phyloP scores from a whole-genome alignment of 768 basidiomycete species.

The Pisolithus albus region DNA sequence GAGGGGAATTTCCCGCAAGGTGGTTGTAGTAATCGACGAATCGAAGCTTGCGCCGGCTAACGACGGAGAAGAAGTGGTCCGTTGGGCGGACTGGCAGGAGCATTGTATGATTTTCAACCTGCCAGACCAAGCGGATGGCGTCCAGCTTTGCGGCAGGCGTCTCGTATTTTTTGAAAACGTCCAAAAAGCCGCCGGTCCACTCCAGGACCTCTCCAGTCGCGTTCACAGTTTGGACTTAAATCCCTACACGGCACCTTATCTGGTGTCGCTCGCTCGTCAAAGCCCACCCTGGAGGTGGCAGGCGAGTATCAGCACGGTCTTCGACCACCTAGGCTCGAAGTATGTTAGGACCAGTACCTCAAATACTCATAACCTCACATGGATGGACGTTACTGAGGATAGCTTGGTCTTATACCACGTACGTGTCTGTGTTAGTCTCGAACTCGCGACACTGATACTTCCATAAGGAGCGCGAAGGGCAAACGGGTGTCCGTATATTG shows the following conservation, averaged over 20 bases:
- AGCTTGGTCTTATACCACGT: slow-evolving; percentile 54
- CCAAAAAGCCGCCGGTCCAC: slow-evolving; percentile 8
- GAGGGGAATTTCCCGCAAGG: slow-evolving; percentile 30
- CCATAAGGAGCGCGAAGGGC: slow-evolving; percentile 26
- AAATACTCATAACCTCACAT: slow-evolving; percentile 40
- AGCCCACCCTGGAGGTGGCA: slow-evolving; percentile 28
- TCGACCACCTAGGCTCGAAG: slow-evolving; percentile 18
- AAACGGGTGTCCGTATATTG: slow-evolving; percentile 27
- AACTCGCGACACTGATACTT: neutral
- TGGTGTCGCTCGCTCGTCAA: slow-evolving; percentile 21
- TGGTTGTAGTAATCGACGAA: slow-evolving; percentile 50
- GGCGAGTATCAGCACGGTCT: slow-evolving; percentile 23
- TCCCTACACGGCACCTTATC: slow-evolving; percentile 16
- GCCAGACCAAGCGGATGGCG: slow-evolving; percentile 24
- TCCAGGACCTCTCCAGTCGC: slow-evolving; percentile 15
- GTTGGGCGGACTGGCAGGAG: slow-evolving; percentile 52
- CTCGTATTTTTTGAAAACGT: slow-evolving; percentile 27
- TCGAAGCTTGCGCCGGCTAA: slow-evolving; percentile 40
- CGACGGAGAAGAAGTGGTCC: slow-evolving; percentile 39
- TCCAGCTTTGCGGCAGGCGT: slow-evolving; percentile 25
- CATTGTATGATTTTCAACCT: slow-evolving; percentile 28
- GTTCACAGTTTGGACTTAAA: slow-evolving; percentile 28
- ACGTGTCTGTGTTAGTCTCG: slow-evolving; percentile 14
- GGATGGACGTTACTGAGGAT: slow-evolving; percentile 52
- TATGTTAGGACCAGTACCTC: slow-evolving; percentile 35